phyloP scores from a whole-genome alignment of 75 land plant species.

The Azolla pinnata region DNA sequence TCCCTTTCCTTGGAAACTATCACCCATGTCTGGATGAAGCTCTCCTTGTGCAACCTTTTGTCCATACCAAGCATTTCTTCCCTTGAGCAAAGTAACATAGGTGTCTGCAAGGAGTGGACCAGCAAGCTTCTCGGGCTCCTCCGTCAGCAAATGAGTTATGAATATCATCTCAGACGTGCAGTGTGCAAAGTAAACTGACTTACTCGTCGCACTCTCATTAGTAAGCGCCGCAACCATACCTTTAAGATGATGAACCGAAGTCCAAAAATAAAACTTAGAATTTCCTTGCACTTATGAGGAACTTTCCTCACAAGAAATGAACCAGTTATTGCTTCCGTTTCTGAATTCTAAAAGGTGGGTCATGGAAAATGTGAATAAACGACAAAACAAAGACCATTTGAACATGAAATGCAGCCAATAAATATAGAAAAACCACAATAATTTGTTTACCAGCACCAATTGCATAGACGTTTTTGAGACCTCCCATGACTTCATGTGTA shows the following conservation, averaged over 20 bases:
- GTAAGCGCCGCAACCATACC: slow-evolving; percentile 51
- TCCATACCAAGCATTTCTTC: slow-evolving; percentile 56
- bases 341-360: neutral
- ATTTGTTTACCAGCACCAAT: slow-evolving; percentile 36
- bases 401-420: neutral
- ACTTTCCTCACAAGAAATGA: neutral
- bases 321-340: neutral
- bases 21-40: slow-evolving; percentile 43
- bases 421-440: neutral
- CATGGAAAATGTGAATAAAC: neutral
- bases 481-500: slow-evolving; percentile 54
- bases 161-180: slow-evolving; percentile 53
- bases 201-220: slow-evolving; percentile 49
- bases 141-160: slow-evolving; percentile 40
- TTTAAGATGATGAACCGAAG: slow-evolving; percentile 1
- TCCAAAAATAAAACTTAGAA: neutral
- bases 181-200: slow-evolving; percentile 46
- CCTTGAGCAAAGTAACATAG: slow-evolving; percentile 44
- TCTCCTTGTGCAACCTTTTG: slow-evolving; percentile 45
- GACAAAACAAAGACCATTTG: neutral
- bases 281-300: neutral
- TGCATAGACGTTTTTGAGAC: slow-evolving; percentile 48
- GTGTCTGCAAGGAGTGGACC: slow-evolving; percentile 51
- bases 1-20: slow-evolving; percentile 48
- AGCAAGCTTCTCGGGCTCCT: slow-evolving; percentile 40